Evolutionary conservation across 208 protist genomes (phyloP).

Genomic region (Leishmania turanica): DNA sequence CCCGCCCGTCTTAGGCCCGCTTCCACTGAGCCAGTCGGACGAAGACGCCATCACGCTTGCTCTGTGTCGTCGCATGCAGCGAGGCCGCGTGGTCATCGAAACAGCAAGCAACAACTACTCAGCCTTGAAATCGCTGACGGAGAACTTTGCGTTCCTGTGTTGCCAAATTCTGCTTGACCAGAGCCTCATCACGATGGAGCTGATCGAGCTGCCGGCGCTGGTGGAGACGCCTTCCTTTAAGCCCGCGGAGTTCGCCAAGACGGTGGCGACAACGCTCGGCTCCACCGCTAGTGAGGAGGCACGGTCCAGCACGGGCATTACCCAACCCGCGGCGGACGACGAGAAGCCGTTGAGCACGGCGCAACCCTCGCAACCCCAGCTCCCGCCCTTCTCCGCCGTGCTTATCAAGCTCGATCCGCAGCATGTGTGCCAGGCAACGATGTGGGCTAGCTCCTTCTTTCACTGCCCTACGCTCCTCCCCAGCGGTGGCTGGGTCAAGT

Average conservation of each 20-base stretch:
- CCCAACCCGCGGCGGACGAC: neutral
- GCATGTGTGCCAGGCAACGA: conserved; percentile 55
- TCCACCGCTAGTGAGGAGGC: neutral
- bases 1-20: neutral
- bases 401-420: conserved; percentile 37
- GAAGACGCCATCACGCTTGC: conserved; percentile 52
- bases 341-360: neutral
- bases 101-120: conserved; percentile 80
- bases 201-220: conserved; percentile 44
- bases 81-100: conserved; percentile 43
- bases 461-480: conserved; percentile 46
- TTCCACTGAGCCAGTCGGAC: conserved; percentile 32
- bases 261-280: conserved; percentile 13
- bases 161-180: conserved; percentile 67
- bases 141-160: conserved; percentile 87
- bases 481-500: conserved; percentile 72
- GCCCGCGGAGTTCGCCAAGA: conserved; percentile 19
- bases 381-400: conserved; percentile 40
- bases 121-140: conserved; percentile 77
- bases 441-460: conserved; percentile 79
- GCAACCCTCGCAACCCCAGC: neutral
- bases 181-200: conserved; percentile 35
- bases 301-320: neutral
- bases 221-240: conserved; percentile 28
- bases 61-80: conserved; percentile 56